phyloP scores from a whole-genome alignment of 1,284 basidiomycete genomes.

The Apiotrichum siamense region DNA sequence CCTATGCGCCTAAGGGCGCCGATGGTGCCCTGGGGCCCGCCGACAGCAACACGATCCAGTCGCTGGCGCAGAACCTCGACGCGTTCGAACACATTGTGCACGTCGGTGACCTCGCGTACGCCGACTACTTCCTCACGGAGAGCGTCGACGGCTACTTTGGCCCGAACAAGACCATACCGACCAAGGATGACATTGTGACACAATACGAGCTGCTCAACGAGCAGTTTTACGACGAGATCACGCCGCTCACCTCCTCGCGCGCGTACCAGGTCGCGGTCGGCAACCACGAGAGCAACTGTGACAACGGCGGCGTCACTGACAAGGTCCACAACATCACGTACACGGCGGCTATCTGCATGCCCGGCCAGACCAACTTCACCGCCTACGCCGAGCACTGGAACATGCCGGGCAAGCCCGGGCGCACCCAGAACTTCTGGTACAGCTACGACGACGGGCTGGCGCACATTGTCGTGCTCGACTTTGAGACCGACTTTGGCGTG shows the following conservation, averaged over 20 bases:
- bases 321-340: constrained; percentile 27
- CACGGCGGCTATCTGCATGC: constrained; percentile 23
- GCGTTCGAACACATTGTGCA: constrained; percentile 27
- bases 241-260: constrained; percentile 21
- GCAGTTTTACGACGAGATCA: constrained; percentile 36
- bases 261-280: constrained; percentile 33
- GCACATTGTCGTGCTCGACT: constrained; percentile 27
- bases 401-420: constrained; percentile 28
- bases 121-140: constrained; percentile 32
- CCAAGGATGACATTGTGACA: constrained; percentile 13
- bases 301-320: constrained; percentile 22
- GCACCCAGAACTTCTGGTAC: constrained; percentile 36
- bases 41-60: constrained; percentile 37
- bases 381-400: constrained; percentile 32
- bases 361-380: constrained; percentile 29
- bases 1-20: constrained; percentile 20
- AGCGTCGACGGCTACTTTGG: constrained; percentile 24
- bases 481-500: constrained; percentile 30
- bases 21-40: constrained; percentile 14
- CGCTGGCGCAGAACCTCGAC: constrained; percentile 23
- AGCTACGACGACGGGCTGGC: constrained; percentile 24
- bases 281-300: constrained; percentile 31
- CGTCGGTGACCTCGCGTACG: constrained; percentile 30
- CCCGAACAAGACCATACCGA: constrained; percentile 10
- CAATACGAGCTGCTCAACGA: constrained; percentile 33